phyloP scores from a whole-genome alignment of 495 filamentous ascomycete species.

The Podospora pseudocomata region DNA sequence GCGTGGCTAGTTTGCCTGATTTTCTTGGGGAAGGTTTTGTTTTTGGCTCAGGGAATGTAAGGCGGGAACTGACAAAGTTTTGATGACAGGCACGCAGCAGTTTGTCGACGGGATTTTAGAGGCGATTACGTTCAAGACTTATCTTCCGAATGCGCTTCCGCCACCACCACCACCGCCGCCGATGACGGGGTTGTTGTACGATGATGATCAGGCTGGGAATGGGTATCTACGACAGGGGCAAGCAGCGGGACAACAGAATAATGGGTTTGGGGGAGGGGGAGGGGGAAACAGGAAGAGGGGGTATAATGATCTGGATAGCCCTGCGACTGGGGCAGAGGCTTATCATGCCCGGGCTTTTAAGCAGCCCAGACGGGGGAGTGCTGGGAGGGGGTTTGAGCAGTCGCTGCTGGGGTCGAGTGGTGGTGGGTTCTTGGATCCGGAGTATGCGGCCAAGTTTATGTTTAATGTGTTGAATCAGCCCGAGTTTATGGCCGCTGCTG shows the following conservation, averaged over 20 bases:
- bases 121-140: constrained; percentile 61
- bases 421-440: constrained; percentile 47
- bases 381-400: neutral
- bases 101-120: constrained; percentile 88
- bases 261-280: constrained; percentile 10
- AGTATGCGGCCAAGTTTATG: constrained; percentile 68
- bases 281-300: constrained; percentile 31
- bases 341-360: constrained; percentile 58
- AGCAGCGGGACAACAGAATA: neutral
- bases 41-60: too few relatives aligned
- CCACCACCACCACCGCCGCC: constrained; percentile 36
- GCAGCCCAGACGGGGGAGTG: constrained; percentile 62
- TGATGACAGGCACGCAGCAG: constrained; percentile 55
- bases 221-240: neutral
- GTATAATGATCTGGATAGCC: constrained; percentile 36
- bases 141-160: constrained; percentile 51
- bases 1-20: constrained; percentile 76
- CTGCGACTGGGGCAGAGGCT: constrained; percentile 29
- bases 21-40: constrained; percentile 73
- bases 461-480: constrained; percentile 42
- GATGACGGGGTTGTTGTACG: constrained; percentile 23
- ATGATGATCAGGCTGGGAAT: constrained; percentile 16
- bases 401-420: neutral
- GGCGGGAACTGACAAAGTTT: too few relatives aligned
- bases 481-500: constrained; percentile 39